Conservation (phyloP, 306 rosid species). For the Argentina anserina region DNA sequence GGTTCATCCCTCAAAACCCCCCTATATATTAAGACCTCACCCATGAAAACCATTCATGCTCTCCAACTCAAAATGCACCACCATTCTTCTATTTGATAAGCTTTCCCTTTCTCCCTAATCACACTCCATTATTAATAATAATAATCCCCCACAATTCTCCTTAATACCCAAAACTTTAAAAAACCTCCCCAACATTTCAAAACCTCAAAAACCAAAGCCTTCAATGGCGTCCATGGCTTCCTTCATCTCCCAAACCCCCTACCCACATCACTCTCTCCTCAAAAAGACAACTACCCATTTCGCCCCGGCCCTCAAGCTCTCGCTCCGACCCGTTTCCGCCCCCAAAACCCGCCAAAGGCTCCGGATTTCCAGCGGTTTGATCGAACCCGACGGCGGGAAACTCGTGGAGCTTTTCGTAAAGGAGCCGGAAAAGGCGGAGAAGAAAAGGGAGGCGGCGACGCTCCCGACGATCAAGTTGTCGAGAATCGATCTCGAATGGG, state of each 20-base stretch:
- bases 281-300: constrained; percentile 45
- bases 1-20: constrained; percentile 29
- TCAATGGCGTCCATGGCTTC: constrained; percentile 94
- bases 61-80: constrained; percentile 17
- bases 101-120: neutral
- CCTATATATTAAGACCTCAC: constrained; percentile 6
- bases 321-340: constrained; percentile 9
- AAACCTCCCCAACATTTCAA: constrained; percentile 1
- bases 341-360: constrained; percentile 25
- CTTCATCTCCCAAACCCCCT: constrained; percentile 43
- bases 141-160: neutral
- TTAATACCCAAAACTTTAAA: too few species aligned
- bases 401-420: constrained; percentile 73
- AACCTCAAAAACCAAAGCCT: constrained; percentile 8
- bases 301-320: constrained; percentile 32
- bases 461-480: constrained; percentile 68
- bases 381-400: constrained; percentile 93
- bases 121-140: neutral
- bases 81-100: constrained; percentile 15
- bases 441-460: constrained; percentile 57
- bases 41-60: neutral
- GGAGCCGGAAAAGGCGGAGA: constrained; percentile 43
- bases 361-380: constrained; percentile 63
- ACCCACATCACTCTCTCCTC: constrained; percentile 33
- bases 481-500: constrained; percentile 72